These are phyloP conservation scores for Henckelia pumila DNA, from an alignment of 257 asterid species.

Conservation along the genomic window DNA sequence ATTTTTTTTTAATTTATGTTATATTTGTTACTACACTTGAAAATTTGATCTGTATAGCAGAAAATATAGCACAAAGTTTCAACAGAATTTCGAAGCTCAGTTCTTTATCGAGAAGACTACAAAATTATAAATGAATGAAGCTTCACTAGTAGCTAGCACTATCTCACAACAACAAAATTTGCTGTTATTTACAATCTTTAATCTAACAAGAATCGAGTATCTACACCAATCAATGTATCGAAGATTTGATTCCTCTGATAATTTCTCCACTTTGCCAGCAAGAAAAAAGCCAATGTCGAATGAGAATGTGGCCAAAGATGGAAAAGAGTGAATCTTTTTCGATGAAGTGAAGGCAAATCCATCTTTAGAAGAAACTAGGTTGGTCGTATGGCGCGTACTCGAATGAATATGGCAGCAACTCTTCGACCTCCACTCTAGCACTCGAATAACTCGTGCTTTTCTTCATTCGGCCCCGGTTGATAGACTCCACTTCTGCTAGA, in stretches of 20 bases:
- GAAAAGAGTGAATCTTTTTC: neutral
- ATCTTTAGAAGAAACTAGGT: slow-evolving; percentile 38
- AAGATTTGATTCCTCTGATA: neutral
- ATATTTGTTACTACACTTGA: too few relatives aligned
- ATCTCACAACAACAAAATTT: neutral
- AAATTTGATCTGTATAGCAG: too few relatives aligned
- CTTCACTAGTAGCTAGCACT: neutral
- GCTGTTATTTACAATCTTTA: slow-evolving; percentile 20
- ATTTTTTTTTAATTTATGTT: too few relatives aligned
- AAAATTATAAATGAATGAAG: neutral
- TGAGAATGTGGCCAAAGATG: neutral
- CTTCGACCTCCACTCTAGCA: slow-evolving; percentile 91
- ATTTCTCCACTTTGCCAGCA: neutral
- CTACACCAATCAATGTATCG: slow-evolving; percentile 13
- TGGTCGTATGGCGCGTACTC: slow-evolving; percentile 32
- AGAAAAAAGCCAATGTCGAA: slow-evolving; percentile 2
- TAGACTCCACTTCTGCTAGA: slow-evolving; percentile 83
- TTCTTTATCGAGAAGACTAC: neutral
- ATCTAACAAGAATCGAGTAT: slow-evolving; percentile 14
- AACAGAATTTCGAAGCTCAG: neutral
- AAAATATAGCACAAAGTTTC: neutral
- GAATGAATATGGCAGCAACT: slow-evolving; percentile 62
- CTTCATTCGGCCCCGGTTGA: slow-evolving; percentile 54
- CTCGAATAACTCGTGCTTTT: slow-evolving; percentile 65
- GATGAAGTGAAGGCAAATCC: slow-evolving; percentile 1